Base-by-base conservation (phyloP, 805 yeast genomes). In the Lipomyces sp. region DNA sequence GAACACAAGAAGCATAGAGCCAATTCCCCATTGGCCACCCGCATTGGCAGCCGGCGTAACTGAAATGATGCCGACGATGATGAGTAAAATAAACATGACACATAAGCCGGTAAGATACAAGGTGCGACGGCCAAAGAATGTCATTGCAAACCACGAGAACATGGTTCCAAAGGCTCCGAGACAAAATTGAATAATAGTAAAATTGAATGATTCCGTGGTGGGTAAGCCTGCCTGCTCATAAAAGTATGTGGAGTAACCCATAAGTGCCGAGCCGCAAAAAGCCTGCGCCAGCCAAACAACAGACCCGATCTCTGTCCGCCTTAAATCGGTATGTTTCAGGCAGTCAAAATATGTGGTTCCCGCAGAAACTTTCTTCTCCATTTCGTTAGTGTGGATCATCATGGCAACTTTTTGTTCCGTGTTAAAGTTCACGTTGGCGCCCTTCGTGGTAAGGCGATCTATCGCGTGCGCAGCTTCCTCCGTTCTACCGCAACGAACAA, bases 1-100 rank as follows among this genome's bases (percentile, higher is more conserved):
- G 74, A 77, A 84, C 13, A 83, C 72, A 71, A 83, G 73, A 60
- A 85, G 75, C 70, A 85, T 75, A 4, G 83, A 74, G 8, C 87
- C 88, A 15, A 56, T 35, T 2, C 65, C 69, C 65, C 65, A 66
- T 10, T n/a, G 30, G 11, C 30, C 48, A 4, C 54, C 77, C 66
- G 75, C 53, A 60, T 64, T 63, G 39, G 37, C 18, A 4, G 37
- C 18, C 33, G 69, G 64, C 15, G 63, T 70, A 24, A 63, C 37
- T 1, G 63, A 65, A 10, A 69, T 39, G 30, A 65, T 37, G 15
- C 73, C 75, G 15, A 69, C 62, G 18, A 66, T 24, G n/a, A 71
- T 29, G 53, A 67, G 51, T 2, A 71, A 15, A 11, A 60, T 10
- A 6, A 50, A 34, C 62, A 66, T 32, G 18, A 42, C 29, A 3